These are phyloP conservation scores for Candida boidinii DNA, from an alignment of 805 yeast genomes.

Conservation along the genomic window DNA sequence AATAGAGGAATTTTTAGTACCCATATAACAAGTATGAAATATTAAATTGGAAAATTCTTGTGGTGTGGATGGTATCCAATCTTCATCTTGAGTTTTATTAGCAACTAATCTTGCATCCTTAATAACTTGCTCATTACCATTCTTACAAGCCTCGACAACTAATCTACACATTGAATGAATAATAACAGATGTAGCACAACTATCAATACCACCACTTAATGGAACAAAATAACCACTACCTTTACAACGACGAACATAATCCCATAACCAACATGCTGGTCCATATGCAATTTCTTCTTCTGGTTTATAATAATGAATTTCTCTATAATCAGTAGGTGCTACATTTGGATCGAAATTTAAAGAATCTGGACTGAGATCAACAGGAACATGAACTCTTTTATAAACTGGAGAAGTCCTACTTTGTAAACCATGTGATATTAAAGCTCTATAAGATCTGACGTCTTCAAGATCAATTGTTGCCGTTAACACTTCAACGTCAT, in stretches of 20 bases:
- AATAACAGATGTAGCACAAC: slow-evolving; percentile 94
- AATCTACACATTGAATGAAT: slow-evolving; percentile 91
- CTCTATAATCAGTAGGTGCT: slow-evolving; percentile 44
- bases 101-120: slow-evolving; percentile 66
- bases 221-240: slow-evolving; percentile 93
- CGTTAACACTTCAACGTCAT: slow-evolving; percentile 90
- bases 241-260: slow-evolving; percentile 82
- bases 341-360: slow-evolving; percentile 53
- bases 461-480: slow-evolving; percentile 94
- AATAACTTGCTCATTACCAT: slow-evolving; percentile 72
- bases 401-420: slow-evolving; percentile 34
- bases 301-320: slow-evolving; percentile 63
- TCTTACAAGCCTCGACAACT: slow-evolving; percentile 58
- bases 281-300: slow-evolving; percentile 97
- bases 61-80: slow-evolving; percentile 67
- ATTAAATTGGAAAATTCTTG: slow-evolving; percentile 66
- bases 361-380: slow-evolving; percentile 56
- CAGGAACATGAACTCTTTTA: slow-evolving; percentile 51
- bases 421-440: slow-evolving; percentile 72
- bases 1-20: slow-evolving; percentile 82
- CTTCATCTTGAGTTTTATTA: slow-evolving; percentile 34
- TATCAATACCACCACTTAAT: slow-evolving; percentile 93
- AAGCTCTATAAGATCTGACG: slow-evolving; percentile 71
- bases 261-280: slow-evolving; percentile 99
- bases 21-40: slow-evolving; percentile 93